Percentiles rank a stretch among this genome's conserved stretches.
Conservation (phyloP, 2,329 filamentous ascomycete species). For the Sclerotinia minor region DNA sequence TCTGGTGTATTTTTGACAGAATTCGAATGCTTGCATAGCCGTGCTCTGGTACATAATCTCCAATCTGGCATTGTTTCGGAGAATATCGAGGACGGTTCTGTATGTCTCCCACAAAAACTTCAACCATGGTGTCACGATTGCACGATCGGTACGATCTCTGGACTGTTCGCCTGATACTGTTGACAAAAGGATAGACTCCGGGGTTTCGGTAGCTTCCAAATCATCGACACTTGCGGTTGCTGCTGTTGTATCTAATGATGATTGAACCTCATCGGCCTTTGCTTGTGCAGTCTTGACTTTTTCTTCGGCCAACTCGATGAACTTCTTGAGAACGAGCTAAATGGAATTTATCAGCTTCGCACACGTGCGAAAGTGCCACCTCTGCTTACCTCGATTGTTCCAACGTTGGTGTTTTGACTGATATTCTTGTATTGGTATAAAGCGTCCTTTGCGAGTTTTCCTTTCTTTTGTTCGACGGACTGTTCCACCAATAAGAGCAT, state of each 20-base stretch:
- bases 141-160: conserved; percentile 93
- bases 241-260: conserved; percentile 73
- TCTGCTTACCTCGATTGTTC: conserved; percentile 80
- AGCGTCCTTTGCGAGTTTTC: conserved; percentile 97
- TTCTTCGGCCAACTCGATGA: conserved; percentile 93
- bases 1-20: conserved; percentile 95
- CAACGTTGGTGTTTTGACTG: conserved; percentile 97
- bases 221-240: conserved; percentile 82
- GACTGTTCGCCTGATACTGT: conserved; percentile 98
- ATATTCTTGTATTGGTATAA: conserved; percentile 99
- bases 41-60: conserved; percentile 99
- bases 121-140: conserved; percentile 97
- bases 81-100: conserved; percentile 94
- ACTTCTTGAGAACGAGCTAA: conserved; percentile 89
- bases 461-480: conserved; percentile 95
- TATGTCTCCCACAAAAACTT: conserved; percentile 99
- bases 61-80: conserved; percentile 97
- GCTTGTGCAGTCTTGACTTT: conserved; percentile 95
- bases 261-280: conserved; percentile 94
- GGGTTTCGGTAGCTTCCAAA: conserved; percentile 94
- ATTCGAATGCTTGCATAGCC: conserved; percentile 96
- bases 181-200: conserved; percentile 94
- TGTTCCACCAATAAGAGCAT: conserved; percentile 98
- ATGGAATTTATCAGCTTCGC: conserved; percentile 19
- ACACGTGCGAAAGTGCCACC: background rate